Evolutionary conservation across 441 rosid species (phyloP).

Genomic region (Melastoma candidum): DNA sequence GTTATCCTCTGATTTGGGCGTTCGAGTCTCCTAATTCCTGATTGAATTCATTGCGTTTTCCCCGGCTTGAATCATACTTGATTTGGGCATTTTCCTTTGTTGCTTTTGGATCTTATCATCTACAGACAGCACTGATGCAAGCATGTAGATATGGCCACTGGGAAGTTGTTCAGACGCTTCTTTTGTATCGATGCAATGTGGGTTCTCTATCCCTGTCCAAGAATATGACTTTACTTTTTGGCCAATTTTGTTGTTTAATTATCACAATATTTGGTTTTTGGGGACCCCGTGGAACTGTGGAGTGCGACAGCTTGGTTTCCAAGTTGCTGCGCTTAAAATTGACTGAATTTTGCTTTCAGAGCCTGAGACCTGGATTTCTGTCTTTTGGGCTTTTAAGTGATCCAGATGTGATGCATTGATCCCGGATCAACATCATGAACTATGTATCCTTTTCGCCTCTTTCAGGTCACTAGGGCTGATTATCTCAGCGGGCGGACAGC

Average conservation of each 20-base stretch:
- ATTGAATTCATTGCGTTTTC: too few relatives aligned
- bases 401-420: too few relatives aligned
- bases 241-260: neutral
- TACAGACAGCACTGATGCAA: slow-evolving; percentile 97
- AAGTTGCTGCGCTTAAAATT: too few relatives aligned
- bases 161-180: slow-evolving; percentile 95
- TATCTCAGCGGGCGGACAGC: slow-evolving; percentile 95
- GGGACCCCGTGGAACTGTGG: too few relatives aligned
- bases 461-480: slow-evolving; percentile 82
- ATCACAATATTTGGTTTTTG: too few relatives aligned
- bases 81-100: slow-evolving; percentile 9
- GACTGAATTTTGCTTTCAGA: too few relatives aligned
- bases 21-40: neutral
- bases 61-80: neutral
- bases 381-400: neutral
- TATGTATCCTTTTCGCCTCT: neutral
- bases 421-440: neutral
- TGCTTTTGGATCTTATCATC: neutral
- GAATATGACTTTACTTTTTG: too few relatives aligned
- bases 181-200: slow-evolving; percentile 84
- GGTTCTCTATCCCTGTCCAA: slow-evolving; percentile 16
- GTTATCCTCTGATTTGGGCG: slow-evolving; percentile 1
- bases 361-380: too few relatives aligned
- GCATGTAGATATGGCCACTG: slow-evolving; percentile 96
- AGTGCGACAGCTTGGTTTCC: too few relatives aligned